Percentiles rank a stretch among this genome's conserved stretches.
These are phyloP conservation scores for Microcos paniculata DNA, from an alignment of 345 rosid species.

Conservation along the genomic window DNA sequence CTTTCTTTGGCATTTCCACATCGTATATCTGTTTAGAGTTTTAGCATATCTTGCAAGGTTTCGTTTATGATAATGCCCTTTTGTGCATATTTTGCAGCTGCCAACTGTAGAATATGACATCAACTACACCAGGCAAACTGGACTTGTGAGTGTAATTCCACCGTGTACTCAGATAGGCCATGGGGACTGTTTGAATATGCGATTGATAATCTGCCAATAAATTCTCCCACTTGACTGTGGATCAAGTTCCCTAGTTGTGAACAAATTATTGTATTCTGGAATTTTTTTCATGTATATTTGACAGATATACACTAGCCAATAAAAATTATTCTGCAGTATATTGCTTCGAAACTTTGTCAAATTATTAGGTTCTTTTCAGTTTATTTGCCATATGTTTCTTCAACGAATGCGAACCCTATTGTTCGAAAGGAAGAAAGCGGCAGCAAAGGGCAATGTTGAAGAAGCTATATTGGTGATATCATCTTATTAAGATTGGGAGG, in stretches of 20 bases:
- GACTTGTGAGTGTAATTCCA: background rate
- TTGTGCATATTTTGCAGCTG: conserved; percentile 40
- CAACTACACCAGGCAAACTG: background rate
- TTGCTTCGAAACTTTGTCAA: background rate
- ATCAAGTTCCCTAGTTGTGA: background rate
- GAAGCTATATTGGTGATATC: no score
- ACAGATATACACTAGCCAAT: background rate
- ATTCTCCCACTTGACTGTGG: background rate
- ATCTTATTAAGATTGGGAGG: no score
- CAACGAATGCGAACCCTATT: background rate
- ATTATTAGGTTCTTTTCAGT: background rate
- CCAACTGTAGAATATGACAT: conserved; percentile 63
- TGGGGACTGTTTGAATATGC: background rate
- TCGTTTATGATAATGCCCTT: conserved; percentile 9
- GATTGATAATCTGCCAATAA: background rate
- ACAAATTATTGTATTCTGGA: background rate
- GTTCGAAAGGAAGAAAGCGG: background rate
- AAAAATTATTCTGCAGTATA: background rate
- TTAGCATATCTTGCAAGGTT: background rate
- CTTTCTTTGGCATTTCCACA: background rate
- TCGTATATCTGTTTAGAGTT: background rate
- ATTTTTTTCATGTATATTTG: background rate
- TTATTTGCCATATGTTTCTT: background rate
- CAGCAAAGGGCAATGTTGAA: background rate
- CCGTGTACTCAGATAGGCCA: background rate